Percentiles rank a stretch among this genome's conserved stretches.
These are phyloP conservation scores for Castanea mollissima DNA, from an alignment of 306 rosid species.

Conservation along the genomic window DNA sequence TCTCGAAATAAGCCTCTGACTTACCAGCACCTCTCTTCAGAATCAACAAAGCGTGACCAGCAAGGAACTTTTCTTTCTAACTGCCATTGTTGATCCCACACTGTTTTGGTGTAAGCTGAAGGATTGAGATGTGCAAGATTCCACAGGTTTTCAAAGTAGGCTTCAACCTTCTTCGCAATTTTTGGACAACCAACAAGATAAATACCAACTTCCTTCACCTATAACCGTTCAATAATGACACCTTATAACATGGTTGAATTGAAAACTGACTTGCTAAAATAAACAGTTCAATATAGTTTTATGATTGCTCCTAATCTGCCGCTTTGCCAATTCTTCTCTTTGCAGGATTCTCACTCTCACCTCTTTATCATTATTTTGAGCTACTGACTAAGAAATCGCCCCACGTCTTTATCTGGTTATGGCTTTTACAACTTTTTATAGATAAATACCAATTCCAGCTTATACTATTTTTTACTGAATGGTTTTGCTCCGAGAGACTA, in stretches of 20 bases:
- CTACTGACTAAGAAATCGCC: no score
- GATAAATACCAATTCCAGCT: no score
- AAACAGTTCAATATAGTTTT: slow-evolving; percentile 1
- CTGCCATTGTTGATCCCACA: slow-evolving; percentile 85
- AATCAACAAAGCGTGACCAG: slow-evolving; percentile 80
- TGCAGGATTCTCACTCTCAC: neutral
- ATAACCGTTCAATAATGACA: slow-evolving; percentile 9
- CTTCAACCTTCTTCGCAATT: slow-evolving; percentile 65
- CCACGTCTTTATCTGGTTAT: no score
- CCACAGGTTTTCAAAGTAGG: slow-evolving; percentile 81
- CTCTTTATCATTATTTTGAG: no score
- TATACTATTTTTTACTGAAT: no score
- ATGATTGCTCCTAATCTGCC: no score
- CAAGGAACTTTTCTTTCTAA: slow-evolving; percentile 78
- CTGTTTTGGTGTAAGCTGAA: slow-evolving; percentile 56
- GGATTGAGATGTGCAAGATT: slow-evolving; percentile 57
- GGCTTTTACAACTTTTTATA: no score
- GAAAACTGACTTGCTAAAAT: neutral
- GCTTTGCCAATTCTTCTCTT: neutral
- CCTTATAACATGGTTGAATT: slow-evolving; percentile 15
- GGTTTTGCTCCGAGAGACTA: neutral
- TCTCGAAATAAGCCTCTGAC: slow-evolving; percentile 22
- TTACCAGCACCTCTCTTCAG: slow-evolving; percentile 65
- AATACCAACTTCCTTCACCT: slow-evolving; percentile 96
- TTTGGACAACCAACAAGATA: slow-evolving; percentile 70